Percentiles rank a stretch among this genome's conserved stretches.
Evolutionary conservation across 345 rosid genomes (phyloP).

Genomic region (Rhodamnia argentea): DNA sequence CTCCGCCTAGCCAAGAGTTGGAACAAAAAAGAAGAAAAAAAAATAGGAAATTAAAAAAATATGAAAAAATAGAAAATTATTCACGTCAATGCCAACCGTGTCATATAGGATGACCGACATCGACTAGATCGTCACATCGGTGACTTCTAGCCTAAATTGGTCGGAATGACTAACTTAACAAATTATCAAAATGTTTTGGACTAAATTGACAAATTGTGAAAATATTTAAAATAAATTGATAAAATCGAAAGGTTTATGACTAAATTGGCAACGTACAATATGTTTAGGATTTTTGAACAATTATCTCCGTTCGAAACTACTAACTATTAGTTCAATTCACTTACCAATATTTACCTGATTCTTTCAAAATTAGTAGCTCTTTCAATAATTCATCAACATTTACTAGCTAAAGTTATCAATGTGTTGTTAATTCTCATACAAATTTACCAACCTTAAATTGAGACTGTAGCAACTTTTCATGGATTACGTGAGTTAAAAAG

Average conservation of each 20-base stretch:
- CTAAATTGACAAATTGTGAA: neutral
- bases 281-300: too few species aligned
- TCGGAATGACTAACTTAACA: rapidly evolving
- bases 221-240: neutral
- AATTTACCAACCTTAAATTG: too few species aligned
- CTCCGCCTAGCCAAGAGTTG: neutral
- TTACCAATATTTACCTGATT: neutral
- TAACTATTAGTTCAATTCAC: neutral
- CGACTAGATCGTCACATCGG: rapidly evolving
- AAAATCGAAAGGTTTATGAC: neutral
- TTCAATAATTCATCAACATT: neutral
- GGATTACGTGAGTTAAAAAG: neutral
- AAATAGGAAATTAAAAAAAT: neutral
- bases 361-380: neutral
- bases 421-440: neutral
- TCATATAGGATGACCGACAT: rapidly evolving
- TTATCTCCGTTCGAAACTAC: too few species aligned
- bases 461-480: neutral
- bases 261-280: neutral
- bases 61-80: too few species aligned
- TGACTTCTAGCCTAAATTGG: rapidly evolving
- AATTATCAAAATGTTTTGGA: rapidly evolving
- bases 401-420: neutral
- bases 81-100: rapidly evolving
- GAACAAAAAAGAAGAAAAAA: rapidly evolving